Evolutionary conservation across 2,329 filamentous ascomycete genomes (phyloP), one percentile per base, ranked within the genome.

Genomic region (Fusarium bulbicola): DNA sequence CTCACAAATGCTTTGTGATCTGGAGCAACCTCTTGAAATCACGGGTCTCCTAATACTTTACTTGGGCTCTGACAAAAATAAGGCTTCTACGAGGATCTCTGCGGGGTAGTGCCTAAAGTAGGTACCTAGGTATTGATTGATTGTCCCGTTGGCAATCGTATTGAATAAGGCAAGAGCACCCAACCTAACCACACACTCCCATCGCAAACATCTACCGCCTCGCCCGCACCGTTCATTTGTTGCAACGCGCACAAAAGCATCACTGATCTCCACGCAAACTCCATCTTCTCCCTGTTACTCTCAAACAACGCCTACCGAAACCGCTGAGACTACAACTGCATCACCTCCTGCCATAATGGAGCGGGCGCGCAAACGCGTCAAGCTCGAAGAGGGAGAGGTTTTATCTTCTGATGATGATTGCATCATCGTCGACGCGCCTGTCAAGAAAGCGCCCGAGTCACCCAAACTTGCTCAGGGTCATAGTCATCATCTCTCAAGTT

Each of bases 341-440:
- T 18, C 43, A 46, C 13, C 12, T 16, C 6, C 40, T 10, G 9
- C 40, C 16, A 40, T 15, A 7, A 50, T 53, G 46, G 58, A 28
- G 37, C 36, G 6, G 6, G 16, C 37, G 18, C 24, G 28, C 4
- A 60, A 54, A 7, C 58, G 46, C 16, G 14, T 36, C 11, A 60
- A 60, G 58, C 28, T 53, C 4, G 37, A 53, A 60, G 26, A 45
- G 12, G 24, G 20, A n/a, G 45, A 47, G 5, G 0, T 16, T 16
- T 42, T 14, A 42, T 42, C 21, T n/a, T 42, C 39, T n/a, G 39
- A n/a, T n/a, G 14, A 42, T 24, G 14, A n/a, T 10, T 42, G 14
- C 14, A 42, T 24, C 1, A 16, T 24, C 1, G 5, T 42, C 0
- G n/a, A 42, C 1, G 21, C 14, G n/a, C 21, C 3, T 10, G 3